Evolutionary conservation across 2,329 filamentous ascomycete species (phyloP).

Genomic region (Arthroderma uncinatum): DNA sequence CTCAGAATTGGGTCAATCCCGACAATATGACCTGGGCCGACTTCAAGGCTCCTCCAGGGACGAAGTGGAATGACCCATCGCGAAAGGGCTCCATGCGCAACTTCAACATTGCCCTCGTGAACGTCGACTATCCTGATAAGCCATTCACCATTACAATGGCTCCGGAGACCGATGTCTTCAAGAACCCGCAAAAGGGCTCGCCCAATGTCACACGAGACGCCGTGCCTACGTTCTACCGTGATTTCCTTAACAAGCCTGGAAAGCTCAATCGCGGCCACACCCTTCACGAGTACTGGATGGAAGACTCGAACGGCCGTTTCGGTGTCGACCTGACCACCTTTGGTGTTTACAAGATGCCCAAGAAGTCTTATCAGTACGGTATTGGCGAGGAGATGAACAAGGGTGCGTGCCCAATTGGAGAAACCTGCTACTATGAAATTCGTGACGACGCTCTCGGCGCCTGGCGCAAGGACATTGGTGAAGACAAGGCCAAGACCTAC

Average conservation of each 20-base stretch:
- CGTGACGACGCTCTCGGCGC: slow-evolving; percentile 13
- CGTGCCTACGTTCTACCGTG: slow-evolving; percentile 13
- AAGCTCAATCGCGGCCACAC: slow-evolving; percentile 14
- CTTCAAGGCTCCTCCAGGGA: slow-evolving; percentile 12
- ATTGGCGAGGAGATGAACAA: slow-evolving; percentile 12
- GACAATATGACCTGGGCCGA: slow-evolving; percentile 16
- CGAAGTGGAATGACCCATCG: slow-evolving; percentile 14
- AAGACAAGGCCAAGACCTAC: slow-evolving; percentile 11
- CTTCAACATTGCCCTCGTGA: slow-evolving; percentile 16
- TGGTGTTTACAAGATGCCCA: slow-evolving; percentile 13
- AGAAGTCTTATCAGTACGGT: slow-evolving; percentile 13
- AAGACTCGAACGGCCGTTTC: slow-evolving; percentile 14
- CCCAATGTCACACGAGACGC: slow-evolving; percentile 12
- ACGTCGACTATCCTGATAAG: slow-evolving; percentile 13
- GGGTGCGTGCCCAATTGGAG: slow-evolving; percentile 10
- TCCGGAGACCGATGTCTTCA: slow-evolving; percentile 10
- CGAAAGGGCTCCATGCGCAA: slow-evolving; percentile 14
- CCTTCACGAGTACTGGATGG: slow-evolving; percentile 17
- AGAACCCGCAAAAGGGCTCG: slow-evolving; percentile 13
- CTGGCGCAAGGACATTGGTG: slow-evolving; percentile 15
- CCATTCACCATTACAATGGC: slow-evolving; percentile 12
- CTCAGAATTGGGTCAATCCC: slow-evolving; percentile 16
- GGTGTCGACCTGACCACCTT: slow-evolving; percentile 16
- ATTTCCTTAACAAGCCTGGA: slow-evolving; percentile 15
- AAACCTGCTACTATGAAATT: slow-evolving; percentile 12